Base-by-base conservation (phyloP, 768 basidiomycete species). In the Cytidiella melzeri region DNA sequence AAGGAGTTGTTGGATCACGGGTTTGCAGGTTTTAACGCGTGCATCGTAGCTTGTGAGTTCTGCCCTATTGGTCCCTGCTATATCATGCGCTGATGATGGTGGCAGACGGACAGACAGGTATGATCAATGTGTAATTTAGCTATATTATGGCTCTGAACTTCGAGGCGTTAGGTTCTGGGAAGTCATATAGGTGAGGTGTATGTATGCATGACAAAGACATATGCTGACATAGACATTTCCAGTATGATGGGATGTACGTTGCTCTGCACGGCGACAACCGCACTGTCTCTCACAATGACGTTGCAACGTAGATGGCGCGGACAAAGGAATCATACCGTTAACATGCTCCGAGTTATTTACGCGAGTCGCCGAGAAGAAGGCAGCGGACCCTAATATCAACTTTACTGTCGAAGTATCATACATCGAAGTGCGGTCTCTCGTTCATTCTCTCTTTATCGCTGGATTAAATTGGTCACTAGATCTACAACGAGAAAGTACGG, bases 351-450 rank as follows among this genome's bases (percentile, higher is more conserved):
- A 96, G 64, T 74, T 99, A 25, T 99, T 99, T 67, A 73, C 79
- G 55, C 84, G 94, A 47, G 89, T 94, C 42, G 77, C 74, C 40
- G 62, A 74, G 26, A 83, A 86, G 66, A 81, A 70, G 56, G 71
- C 73, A 1, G 64, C 60, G 44, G 88, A 93, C 61, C 65, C 81
- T 9, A 83, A 84, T 57, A 57, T 92, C 52, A 80, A 72, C 50
- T 95, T 92, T 60, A 86, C 88, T 1, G 94, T 99, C 37, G 95
- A 98, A 69, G 94, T 96, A n/a, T 96, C 93, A 4, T 97, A 96
- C 64, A 96, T 96, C 53, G 94, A 95, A 77, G 87, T 87, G 46
- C 45, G 72, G n/a, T n/a, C n/a, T 15, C 30, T 61, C 12, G n/a
- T 37, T 34, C 37, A 7, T 40, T 24, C 39, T 38, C 13, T 26